Evolutionary conservation across 1,139 yeast genomes (phyloP), one percentile per base, ranked within the genome.

Genomic region (Yamadazyma aaseri): DNA sequence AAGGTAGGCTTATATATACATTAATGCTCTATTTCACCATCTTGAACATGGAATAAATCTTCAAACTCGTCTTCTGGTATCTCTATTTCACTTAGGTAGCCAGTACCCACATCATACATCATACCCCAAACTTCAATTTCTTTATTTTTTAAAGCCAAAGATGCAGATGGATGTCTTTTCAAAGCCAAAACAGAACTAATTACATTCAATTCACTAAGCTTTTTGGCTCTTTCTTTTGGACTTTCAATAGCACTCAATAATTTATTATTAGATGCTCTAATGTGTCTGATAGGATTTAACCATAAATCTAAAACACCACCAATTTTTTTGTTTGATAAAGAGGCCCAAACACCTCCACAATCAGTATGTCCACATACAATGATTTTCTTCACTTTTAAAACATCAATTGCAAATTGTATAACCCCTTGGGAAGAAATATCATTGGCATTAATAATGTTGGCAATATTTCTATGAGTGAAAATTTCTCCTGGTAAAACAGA

Each of bases 311-410:
- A 67, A 15, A 80, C 81, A 18, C 92, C 90, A 20, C 86, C 86
- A 31, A 86, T 71, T 42, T 76, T 75, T 48, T 81, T 79, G 40
- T 79, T 73, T 5, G 83, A 73, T 39, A 92, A 63, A 12, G 95
- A 82, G 16, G 96, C 92, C 81, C 90, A 83, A 39, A 89, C 79
- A 20, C 97, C 98, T 33, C 97, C 97, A 68, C 98, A 92, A 60
- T 89, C 96, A 22, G 95, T 86, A 65, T 92, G 98, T n/a, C 98
- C 98, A 60, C 97, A 89, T 7, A 92, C 86, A 38, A 92, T 74
- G 40, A 92, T 80, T 53, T 86, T 87, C 46, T 73, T 74, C 23
- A 94, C 95, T 54, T 86, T 83, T 44, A 92, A 71, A 13, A 84
- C 90, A 50, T 87, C 92, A 43, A 92, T 79, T 2, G 97, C 96